Evolutionary conservation across 2,329 filamentous ascomycete species (phyloP), one percentile per base, ranked within the genome.

Genomic region (Monosporascus ibericus): DNA sequence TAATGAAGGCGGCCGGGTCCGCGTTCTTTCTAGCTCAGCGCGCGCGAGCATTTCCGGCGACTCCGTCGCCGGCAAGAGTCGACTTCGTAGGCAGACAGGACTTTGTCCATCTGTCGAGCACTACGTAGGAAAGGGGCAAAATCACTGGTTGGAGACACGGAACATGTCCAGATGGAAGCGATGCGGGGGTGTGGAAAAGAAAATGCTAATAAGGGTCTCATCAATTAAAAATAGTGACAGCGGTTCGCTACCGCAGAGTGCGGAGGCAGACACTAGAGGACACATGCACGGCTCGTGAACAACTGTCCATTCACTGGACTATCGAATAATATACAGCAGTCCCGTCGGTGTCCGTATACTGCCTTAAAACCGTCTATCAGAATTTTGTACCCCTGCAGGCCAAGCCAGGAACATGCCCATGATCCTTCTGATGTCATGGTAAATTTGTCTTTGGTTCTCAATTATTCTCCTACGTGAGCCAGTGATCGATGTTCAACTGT

Each of bases 241-340:
- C 18, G 42, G 25, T 6, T 14, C 1, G 9, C 22, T 6, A 15
- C 11, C 37, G 17, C 44, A 44, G 24, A 18, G 5, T 14, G 18
- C 30, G 37, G 18, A 30, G 11, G 14, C 24, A 42, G 38, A 48
- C 25, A 34, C 30, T 9, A 3, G 14, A 34, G 4, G 30, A 34
- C 30, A 38, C 47, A 36, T 20, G n/a, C 25, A 49, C 22, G 40
- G 44, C 52, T 56, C 52, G 57, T 59, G 55, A 60, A 58, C 55
- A 58, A 60, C 50, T 54, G 58, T 57, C 58, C 63, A 58, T 62
- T 54, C 58, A 60, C 60, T 54, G 61, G 64, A 66, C 63, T 65
- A 66, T 62, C 59, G 60, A 66, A 65, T 66, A 66, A 66, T 67
- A 61, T 67, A 67, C 65, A 67, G 62, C 63, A 65, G 57, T 59